A percentile compares a stretch with the other conserved stretches of the same genome.
phyloP scores from a whole-genome alignment of 148 eudicot genomes.

The Vaccinium darrowii region DNA sequence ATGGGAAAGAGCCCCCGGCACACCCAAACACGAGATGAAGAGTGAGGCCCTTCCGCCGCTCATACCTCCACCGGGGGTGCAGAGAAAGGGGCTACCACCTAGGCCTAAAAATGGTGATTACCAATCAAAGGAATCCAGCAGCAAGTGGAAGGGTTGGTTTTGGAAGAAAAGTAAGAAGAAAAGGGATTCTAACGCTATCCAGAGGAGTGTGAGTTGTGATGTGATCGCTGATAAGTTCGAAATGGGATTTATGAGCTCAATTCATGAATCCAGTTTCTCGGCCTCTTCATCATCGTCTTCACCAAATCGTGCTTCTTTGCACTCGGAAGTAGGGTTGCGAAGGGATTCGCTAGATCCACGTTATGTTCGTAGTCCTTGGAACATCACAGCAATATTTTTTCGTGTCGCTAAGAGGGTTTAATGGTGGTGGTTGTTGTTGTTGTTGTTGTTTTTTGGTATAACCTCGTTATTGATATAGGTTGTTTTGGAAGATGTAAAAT shows the following conservation, averaged over 20 bases:
- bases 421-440: background rate
- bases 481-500: background rate
- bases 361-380: constrained; percentile 29
- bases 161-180: constrained; percentile 25
- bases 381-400: constrained; percentile 26
- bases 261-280: constrained; percentile 12
- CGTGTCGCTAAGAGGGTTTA: constrained; percentile 9
- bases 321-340: background rate
- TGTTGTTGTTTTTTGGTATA: background rate
- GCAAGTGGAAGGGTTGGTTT: constrained; percentile 19
- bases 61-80: constrained; percentile 70
- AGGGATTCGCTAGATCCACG: constrained; percentile 16
- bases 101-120: constrained; percentile 26
- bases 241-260: constrained; percentile 14
- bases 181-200: background rate
- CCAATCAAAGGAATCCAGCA: background rate
- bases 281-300: constrained; percentile 25
- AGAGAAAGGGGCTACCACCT: constrained; percentile 41
- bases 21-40: constrained; percentile 40
- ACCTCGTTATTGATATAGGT: no score
- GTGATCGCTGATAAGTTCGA: background rate
- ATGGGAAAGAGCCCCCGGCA: constrained; percentile 85
- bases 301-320: background rate
- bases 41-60: constrained; percentile 49
- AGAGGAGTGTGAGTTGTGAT: background rate